These are phyloP conservation scores for Potentilla sterilis DNA, from an alignment of 306 rosid species.

Conservation along the genomic window DNA sequence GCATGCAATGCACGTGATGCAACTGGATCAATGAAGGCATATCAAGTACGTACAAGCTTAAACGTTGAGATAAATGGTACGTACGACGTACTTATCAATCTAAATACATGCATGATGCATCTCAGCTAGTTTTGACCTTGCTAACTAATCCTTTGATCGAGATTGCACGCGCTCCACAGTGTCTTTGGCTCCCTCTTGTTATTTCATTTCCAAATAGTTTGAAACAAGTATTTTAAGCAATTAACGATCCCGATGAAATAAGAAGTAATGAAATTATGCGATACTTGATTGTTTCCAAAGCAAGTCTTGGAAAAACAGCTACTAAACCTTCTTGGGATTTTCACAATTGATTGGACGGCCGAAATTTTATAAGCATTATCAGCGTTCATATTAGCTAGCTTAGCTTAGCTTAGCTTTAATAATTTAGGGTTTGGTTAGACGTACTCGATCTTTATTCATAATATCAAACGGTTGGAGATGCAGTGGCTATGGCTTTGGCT, in stretches of 20 bases:
- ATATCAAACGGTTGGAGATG: slow-evolving; percentile 48
- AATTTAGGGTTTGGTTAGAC: slow-evolving; percentile 23
- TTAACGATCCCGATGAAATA: slow-evolving; percentile 68
- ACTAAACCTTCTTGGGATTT: slow-evolving; percentile 65
- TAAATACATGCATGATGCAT: background rate
- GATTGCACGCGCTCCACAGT: slow-evolving; percentile 45
- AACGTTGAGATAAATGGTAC: background rate
- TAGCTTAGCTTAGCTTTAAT: slow-evolving; percentile 11
- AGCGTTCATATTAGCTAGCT: slow-evolving; percentile 29
- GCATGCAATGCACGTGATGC: no score
- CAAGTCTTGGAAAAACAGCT: slow-evolving; percentile 61
- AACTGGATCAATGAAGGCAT: background rate
- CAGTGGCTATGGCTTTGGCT: slow-evolving; percentile 61
- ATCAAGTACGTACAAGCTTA: background rate
- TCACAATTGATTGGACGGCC: slow-evolving; percentile 61
- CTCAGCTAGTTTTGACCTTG: background rate
- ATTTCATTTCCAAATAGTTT: slow-evolving; percentile 22
- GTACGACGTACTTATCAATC: background rate
- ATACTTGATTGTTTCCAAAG: slow-evolving; percentile 65
- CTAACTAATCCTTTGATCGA: background rate
- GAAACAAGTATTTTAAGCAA: slow-evolving; percentile 35
- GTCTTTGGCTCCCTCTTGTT: slow-evolving; percentile 13
- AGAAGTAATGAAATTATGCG: slow-evolving; percentile 30
- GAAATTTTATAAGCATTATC: slow-evolving; percentile 32
- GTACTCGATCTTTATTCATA: slow-evolving; percentile 4